Percentiles rank a stretch among this genome's conserved stretches.
phyloP scores from a whole-genome alignment of 148 eudicot species.

The Rhododendron molle region DNA sequence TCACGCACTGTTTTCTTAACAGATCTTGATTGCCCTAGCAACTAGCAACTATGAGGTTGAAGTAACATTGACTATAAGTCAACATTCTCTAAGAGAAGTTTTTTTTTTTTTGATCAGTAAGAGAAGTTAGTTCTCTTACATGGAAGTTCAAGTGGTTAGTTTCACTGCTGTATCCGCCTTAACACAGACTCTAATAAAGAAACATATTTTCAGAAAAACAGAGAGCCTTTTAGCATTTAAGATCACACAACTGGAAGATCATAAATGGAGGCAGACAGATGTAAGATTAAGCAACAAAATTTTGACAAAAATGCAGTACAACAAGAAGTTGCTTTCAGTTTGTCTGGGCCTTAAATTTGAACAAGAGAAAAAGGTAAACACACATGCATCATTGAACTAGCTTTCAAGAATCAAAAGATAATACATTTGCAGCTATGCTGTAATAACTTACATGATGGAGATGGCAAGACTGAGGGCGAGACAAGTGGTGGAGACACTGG shows the following conservation, averaged over 20 bases:
- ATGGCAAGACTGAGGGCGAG: slow-evolving; percentile 4
- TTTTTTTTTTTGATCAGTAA: too few species aligned
- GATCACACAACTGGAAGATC: background rate
- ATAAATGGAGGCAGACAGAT: background rate
- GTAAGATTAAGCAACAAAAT: background rate
- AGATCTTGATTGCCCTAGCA: background rate
- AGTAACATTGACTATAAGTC: background rate
- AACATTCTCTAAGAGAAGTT: background rate
- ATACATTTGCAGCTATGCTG: background rate
- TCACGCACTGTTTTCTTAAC: background rate
- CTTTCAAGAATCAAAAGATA: background rate
- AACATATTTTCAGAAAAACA: background rate
- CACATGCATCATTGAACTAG: background rate
- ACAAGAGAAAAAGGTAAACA: background rate
- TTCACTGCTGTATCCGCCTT: background rate
- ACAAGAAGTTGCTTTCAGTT: background rate
- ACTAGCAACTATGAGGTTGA: background rate
- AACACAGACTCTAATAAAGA: background rate
- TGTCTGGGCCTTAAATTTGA: background rate
- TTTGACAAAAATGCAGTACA: background rate
- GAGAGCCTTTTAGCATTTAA: background rate
- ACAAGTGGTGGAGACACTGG: slow-evolving; percentile 11
- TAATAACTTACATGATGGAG: slow-evolving; percentile 30
- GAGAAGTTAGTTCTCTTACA: background rate
- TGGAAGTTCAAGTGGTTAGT: background rate